A percentile compares a stretch with the other conserved stretches of the same genome.
phyloP scores from a whole-genome alignment of 305 asterid genomes.

The Fraxinus velutina region DNA sequence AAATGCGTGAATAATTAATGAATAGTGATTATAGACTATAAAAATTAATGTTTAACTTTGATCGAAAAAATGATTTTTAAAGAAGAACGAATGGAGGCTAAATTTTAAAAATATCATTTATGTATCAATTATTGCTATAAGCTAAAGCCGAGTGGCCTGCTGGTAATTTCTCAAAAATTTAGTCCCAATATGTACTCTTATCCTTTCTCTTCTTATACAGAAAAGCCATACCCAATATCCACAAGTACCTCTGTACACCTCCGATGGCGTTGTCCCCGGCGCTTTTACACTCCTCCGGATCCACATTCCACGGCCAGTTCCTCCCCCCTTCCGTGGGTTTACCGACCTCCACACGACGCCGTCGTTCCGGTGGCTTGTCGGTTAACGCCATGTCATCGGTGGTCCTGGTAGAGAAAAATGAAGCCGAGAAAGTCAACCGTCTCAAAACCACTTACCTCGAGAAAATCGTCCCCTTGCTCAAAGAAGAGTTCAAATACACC shows the following conservation, averaged over 20 bases:
- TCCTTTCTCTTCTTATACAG: conserved; percentile 27
- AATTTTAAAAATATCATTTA: too few relatives aligned
- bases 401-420: conserved; percentile 73
- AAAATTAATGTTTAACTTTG: too few relatives aligned
- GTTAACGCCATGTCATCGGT: conserved; percentile 55
- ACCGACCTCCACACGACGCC: conserved; percentile 32
- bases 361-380: conserved; percentile 36
- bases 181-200: conserved; percentile 21
- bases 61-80: too few relatives aligned
- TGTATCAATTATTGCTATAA: not conserved
- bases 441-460: conserved; percentile 68
- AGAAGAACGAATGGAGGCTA: too few relatives aligned
- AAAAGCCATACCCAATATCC: conserved; percentile 12
- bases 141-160: not conserved
- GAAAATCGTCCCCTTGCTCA: conserved; percentile 69
- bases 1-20: too few relatives aligned
- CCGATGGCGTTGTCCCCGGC: conserved; percentile 75
- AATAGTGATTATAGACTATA: too few relatives aligned
- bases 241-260: conserved; percentile 26
- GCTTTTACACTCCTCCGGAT: conserved; percentile 55
- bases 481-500: conserved; percentile 77
- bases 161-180: conserved; percentile 12
- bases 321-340: conserved; percentile 32
- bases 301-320: conserved; percentile 54
- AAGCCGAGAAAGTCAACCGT: conserved; percentile 58